phyloP scores from a whole-genome alignment of 768 basidiomycete species.

The Lactarius trivialis region DNA sequence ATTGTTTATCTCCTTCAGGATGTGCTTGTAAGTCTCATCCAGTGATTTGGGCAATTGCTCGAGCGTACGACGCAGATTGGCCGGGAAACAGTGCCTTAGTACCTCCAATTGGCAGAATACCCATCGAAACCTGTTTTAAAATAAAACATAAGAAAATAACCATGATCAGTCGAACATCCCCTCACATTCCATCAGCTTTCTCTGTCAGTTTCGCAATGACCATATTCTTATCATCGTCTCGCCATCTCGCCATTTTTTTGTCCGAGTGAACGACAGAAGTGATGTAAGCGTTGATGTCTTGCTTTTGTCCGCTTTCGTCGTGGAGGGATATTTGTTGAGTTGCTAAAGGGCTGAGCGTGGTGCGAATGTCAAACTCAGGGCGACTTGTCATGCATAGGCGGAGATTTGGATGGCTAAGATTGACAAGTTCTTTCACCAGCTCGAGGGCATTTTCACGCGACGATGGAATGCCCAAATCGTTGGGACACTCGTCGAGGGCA shows the following conservation, averaged over 20 bases:
- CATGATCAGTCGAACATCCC: background rate
- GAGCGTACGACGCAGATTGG: background rate
- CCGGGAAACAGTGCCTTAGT: background rate
- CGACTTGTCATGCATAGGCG: background rate
- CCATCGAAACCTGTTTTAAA: background rate
- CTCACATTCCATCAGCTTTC: background rate
- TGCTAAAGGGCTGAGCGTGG: background rate
- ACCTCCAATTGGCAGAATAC: background rate
- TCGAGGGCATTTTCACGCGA: background rate
- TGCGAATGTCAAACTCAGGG: background rate
- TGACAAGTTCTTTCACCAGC: background rate
- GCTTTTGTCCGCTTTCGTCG: background rate
- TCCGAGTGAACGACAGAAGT: background rate
- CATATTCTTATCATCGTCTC: background rate
- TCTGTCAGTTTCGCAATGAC: background rate
- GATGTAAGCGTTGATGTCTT: background rate
- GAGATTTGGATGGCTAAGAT: background rate
- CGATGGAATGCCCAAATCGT: background rate
- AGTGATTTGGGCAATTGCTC: background rate
- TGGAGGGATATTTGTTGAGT: background rate
- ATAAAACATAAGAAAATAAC: background rate
- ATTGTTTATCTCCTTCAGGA: background rate
- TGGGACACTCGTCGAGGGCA: constrained; percentile 1
- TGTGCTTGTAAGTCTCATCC: background rate
- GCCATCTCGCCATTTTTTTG: background rate